Conservation (phyloP, 1,139 yeast species). For the Pneumocystis oryctolagi region DNA sequence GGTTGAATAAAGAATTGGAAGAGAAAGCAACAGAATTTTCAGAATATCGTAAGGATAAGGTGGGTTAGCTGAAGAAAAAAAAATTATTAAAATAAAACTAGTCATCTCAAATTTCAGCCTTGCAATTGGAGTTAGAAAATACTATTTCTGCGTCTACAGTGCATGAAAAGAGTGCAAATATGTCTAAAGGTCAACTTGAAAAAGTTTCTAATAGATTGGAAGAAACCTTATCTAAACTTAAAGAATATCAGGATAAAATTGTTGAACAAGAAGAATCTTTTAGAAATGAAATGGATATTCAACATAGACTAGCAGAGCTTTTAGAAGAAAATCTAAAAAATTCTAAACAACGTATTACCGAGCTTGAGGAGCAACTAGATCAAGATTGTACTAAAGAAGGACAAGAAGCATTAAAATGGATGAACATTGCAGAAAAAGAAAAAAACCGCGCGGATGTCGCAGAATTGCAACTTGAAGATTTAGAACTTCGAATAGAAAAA, state of each 20-base stretch:
- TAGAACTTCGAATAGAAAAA: constrained; percentile 20
- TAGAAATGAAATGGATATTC: constrained; percentile 46
- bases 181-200: constrained; percentile 24
- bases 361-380: constrained; percentile 33
- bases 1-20: constrained; percentile 28
- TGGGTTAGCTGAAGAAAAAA: constrained; percentile 4
- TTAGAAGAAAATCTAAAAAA: constrained; percentile 35
- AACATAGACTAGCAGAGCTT: constrained; percentile 47
- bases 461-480: constrained; percentile 20
- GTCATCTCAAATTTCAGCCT: constrained; percentile 17
- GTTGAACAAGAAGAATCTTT: constrained; percentile 39
- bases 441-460: constrained; percentile 19
- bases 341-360: constrained; percentile 22
- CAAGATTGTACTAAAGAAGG: constrained; percentile 24
- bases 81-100: neutral
- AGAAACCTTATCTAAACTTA: constrained; percentile 28
- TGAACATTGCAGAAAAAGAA: constrained; percentile 21
- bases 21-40: constrained; percentile 26
- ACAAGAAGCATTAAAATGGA: constrained; percentile 22
- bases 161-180: constrained; percentile 18
- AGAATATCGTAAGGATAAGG: constrained; percentile 27
- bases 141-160: constrained; percentile 17
- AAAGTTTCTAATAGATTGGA: constrained; percentile 29
- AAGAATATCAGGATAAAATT: constrained; percentile 35
- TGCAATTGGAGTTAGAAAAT: constrained; percentile 27